Base-by-base conservation (phyloP, 805 yeast species). In the Yarrowia sp. region DNA sequence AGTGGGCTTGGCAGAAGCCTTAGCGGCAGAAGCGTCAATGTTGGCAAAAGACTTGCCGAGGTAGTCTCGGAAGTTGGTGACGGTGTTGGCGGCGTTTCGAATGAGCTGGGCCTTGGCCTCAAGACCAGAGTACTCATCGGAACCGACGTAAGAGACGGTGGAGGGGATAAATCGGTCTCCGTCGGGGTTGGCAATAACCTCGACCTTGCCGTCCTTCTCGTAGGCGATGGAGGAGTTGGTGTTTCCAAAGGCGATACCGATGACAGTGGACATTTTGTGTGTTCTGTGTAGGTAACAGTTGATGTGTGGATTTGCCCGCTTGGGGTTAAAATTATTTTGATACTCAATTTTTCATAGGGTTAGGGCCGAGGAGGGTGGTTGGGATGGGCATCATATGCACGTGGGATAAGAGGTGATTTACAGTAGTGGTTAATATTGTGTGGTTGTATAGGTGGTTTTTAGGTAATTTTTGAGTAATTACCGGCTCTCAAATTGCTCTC, bases 81-180 rank as follows among this genome's bases (percentile, higher is more conserved):
- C 84, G 33, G 98, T 93, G 81, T 86, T 90, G 65, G 79, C 79
- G 67, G 98, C 86, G 82, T 92, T 90, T 84, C 99, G 89, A 68
- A 95, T 82, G 72, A 93, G 80, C 80, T 95, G 98, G 65, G 92
- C 92, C 71, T 87, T 80, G 66, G 98, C 99, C 81, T 95, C 98
- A 66, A 91, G 88, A 67, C 99, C 99, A 75, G 95, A 98, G 80
- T 90, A 95, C 80, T 95, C 98, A 76, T 95, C 98, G 65, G 83
- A 88, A 67, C 96, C 97, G 66, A 92, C 92, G 76, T 92, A 95
- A 19, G 98, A 86, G 67, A 95, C 82, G 66, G 89, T 89, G 30
- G 98, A 89, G 67, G 98, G 96, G 75, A 95, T 95, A 67, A 93
- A 84, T 81, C 98, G 90, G 80, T 95, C 98, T 77, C 99, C 99